Evolutionary conservation across 441 rosid genomes (phyloP).

Genomic region (Macaranga tanarius): DNA sequence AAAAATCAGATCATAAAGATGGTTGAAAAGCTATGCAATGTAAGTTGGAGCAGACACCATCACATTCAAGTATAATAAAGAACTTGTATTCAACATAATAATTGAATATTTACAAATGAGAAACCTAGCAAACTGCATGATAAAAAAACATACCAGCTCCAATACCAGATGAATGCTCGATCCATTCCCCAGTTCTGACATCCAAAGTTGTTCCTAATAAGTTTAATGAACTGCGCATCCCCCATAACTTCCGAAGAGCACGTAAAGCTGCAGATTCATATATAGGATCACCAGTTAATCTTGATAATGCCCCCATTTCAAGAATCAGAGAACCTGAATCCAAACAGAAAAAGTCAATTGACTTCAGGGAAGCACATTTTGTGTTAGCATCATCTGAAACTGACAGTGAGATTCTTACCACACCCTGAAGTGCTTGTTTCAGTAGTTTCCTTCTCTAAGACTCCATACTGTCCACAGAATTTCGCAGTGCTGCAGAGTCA

Average conservation of each 20-base stretch:
- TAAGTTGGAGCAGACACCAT: constrained; percentile 1
- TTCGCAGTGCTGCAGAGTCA: constrained; percentile 52
- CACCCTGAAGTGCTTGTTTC: constrained; percentile 98
- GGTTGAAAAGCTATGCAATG: constrained; percentile 7
- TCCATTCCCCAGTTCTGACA: constrained; percentile 82
- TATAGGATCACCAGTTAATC: constrained; percentile 79
- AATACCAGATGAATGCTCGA: constrained; percentile 86
- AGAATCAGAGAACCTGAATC: constrained; percentile 83
- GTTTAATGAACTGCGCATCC: constrained; percentile 91
- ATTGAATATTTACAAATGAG: constrained; percentile 10
- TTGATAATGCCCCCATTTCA: constrained; percentile 96
- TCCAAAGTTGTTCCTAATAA: constrained; percentile 84
- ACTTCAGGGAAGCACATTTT: constrained; percentile 25
- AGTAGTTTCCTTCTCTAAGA: constrained; percentile 73
- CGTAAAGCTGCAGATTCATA: constrained; percentile 85
- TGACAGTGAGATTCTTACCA: constrained; percentile 47
- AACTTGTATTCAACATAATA: background rate
- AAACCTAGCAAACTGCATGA: constrained; percentile 5
- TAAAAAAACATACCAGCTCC: constrained; percentile 72
- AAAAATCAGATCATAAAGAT: constrained; percentile 12
- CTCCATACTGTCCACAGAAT: constrained; percentile 82
- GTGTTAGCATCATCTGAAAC: constrained; percentile 11
- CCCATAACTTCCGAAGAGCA: constrained; percentile 88
- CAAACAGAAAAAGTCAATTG: constrained; percentile 23
- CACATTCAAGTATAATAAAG: constrained; percentile 9